Base-by-base conservation (phyloP, 2,329 filamentous ascomycete genomes). In the Basipetospora sp. region DNA sequence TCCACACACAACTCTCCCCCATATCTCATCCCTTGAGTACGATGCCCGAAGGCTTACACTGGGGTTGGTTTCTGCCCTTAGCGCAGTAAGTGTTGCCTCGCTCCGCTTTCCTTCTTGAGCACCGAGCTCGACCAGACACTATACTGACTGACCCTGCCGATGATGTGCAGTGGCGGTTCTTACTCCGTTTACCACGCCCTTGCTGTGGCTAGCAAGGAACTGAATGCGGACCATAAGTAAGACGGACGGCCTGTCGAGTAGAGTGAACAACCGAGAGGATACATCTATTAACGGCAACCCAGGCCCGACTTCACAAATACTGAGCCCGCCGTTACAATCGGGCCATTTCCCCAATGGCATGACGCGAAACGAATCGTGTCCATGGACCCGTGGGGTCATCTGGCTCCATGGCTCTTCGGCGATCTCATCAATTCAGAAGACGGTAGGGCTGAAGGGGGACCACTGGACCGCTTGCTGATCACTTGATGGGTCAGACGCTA, bases 181-280 rank as follows among this genome's bases (percentile, higher is more conserved):
- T 96, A 98, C 57, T 86, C 84, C 43, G 88, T 94, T 45, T 96
- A 96, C 63, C 86, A 93, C 53, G 88, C 88, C 16, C 70, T 96
- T 19, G 88, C 88, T 10, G 77, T 96, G 45, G 88, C 88, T 16
- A 90, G 84, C 54, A 87, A 88, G 50, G 81, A 96, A 54, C 71
- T 96, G 41, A 75, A 84, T 43, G 69, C 75, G 29, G 79, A 93
- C 47, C 87, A 94, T 58, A 80, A 59, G 69, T 71, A n/a, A 19
- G 11, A 25, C 22, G 22, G 11, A 25, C 22, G n/a, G 14, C 22
- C 22, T 25, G 22, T 30, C 38, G 27, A 28, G 28, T 13, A 22
- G n/a, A n/a, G n/a, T 22, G 22, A 25, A 25, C 22, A 25, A 11
- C 22, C 22, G n/a, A n/a, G n/a, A n/a, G 6, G 22, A 11, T 25